phyloP scores from a whole-genome alignment of 768 basidiomycete genomes.

The Hypsizygus marmoreus region DNA sequence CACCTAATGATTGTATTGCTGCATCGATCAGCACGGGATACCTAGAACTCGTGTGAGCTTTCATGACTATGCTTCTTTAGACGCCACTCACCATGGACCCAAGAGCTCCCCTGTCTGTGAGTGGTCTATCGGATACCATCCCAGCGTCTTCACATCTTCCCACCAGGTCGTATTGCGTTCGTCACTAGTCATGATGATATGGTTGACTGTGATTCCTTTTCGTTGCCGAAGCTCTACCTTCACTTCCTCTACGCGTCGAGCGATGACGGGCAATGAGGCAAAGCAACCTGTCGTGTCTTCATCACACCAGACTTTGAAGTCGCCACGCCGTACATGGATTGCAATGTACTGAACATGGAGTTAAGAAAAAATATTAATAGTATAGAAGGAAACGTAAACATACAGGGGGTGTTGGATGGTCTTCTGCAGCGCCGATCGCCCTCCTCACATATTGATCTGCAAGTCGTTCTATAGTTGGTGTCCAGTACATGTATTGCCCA shows the following conservation, averaged over 20 bases:
- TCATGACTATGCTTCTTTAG: not conserved
- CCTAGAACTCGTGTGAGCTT: constrained; percentile 37
- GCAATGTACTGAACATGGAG: constrained; percentile 48
- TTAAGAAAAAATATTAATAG: not conserved
- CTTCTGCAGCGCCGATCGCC: constrained; percentile 39
- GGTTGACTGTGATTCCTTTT: constrained; percentile 46
- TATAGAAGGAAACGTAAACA: constrained; percentile 20
- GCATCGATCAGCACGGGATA: constrained; percentile 76
- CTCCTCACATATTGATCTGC: constrained; percentile 47
- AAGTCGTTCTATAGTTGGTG: constrained; percentile 38
- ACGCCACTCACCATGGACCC: constrained; percentile 47
- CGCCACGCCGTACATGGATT: constrained; percentile 57
- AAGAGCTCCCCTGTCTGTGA: constrained; percentile 45
- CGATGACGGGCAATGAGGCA: constrained; percentile 54
- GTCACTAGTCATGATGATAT: constrained; percentile 68
- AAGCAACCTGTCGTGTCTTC: constrained; percentile 49
- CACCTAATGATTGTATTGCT: constrained; percentile 64
- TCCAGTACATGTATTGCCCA: constrained; percentile 55
- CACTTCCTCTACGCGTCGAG: constrained; percentile 57
- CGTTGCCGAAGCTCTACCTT: constrained; percentile 46
- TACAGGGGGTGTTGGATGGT: constrained; percentile 48
- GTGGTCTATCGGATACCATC: constrained; percentile 58
- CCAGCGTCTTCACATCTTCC: constrained; percentile 47
- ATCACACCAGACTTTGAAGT: constrained; percentile 52
- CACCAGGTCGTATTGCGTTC: constrained; percentile 61